phyloP scores from a whole-genome alignment of 177 flowering plant genomes.

The Vitis hybrid region DNA sequence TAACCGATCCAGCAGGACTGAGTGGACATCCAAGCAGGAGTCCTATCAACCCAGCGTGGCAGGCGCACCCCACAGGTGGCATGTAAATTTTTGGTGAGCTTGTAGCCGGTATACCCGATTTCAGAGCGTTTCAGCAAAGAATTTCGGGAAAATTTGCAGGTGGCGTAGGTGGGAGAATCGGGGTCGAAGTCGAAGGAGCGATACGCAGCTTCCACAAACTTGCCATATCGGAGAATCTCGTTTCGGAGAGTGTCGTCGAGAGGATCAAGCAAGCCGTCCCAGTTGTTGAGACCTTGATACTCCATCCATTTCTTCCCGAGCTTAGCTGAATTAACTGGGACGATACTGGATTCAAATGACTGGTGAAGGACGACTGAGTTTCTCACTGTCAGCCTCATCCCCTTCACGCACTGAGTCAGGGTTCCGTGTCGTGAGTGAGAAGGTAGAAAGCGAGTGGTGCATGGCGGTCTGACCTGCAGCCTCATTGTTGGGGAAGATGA shows the following conservation, averaged over 20 bases:
- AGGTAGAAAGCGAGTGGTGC: no score
- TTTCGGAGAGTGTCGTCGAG: constrained; percentile 40
- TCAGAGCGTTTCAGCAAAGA: constrained; percentile 30
- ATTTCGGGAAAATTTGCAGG: constrained; percentile 27
- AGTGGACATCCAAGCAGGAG: constrained; percentile 33
- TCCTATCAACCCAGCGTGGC: constrained; percentile 40
- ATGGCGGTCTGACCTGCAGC: no score
- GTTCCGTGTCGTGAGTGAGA: no score
- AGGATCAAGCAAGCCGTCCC: constrained; percentile 71
- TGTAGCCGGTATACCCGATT: constrained; percentile 35
- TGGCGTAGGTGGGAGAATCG: constrained; percentile 40
- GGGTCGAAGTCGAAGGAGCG: constrained; percentile 52
- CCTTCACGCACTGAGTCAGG: no score
- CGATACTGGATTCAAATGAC: no score
- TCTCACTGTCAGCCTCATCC: no score
- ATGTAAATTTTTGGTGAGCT: constrained; percentile 32
- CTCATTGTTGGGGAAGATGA: no score
- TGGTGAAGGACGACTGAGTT: no score
- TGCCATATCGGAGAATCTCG: constrained; percentile 62
- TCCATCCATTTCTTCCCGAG: constrained; percentile 44
- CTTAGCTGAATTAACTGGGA: neutral
- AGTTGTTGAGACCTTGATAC: constrained; percentile 53
- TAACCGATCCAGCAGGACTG: constrained; percentile 69
- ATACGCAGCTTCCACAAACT: constrained; percentile 55
- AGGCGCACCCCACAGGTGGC: constrained; percentile 45